Evolutionary conservation across 2,329 filamentous ascomycete species (phyloP).

Genomic region (Colletotrichum coccodes): DNA sequence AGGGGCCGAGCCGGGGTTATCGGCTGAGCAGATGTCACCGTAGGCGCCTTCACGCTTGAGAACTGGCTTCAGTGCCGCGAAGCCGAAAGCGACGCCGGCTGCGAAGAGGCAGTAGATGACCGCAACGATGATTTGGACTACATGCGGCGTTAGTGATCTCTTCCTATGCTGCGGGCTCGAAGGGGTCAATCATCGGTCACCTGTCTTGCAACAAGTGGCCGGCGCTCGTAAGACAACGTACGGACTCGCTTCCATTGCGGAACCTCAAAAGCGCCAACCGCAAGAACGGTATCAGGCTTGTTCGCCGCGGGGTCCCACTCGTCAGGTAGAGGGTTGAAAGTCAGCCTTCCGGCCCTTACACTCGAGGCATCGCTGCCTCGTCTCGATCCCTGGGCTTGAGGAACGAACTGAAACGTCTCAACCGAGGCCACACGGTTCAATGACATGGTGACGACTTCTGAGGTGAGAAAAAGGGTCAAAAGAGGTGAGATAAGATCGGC

Average conservation of each 20-base stretch:
- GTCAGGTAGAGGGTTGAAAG: constrained; percentile 65
- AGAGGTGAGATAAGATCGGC: not conserved
- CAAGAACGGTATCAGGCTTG: constrained; percentile 53
- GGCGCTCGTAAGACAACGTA: constrained; percentile 44
- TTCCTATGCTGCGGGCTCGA: not conserved
- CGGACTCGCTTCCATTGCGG: constrained; percentile 63
- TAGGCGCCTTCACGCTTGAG: constrained; percentile 80
- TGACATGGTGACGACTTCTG: constrained; percentile 52
- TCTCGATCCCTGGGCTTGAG: constrained; percentile 49
- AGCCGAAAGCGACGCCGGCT: constrained; percentile 83
- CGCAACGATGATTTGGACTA: constrained; percentile 50
- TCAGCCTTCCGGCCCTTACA: constrained; percentile 58
- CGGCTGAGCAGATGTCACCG: constrained; percentile 65
- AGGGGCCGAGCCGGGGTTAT: constrained; percentile 34
- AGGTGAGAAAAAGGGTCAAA: not conserved
- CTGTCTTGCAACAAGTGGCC: not conserved
- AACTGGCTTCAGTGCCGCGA: constrained; percentile 85
- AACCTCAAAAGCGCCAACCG: constrained; percentile 64
- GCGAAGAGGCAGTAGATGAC: constrained; percentile 50
- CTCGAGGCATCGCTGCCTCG: constrained; percentile 57
- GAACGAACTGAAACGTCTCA: constrained; percentile 59
- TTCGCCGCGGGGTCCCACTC: constrained; percentile 57
- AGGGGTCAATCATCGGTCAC: not conserved
- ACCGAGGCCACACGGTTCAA: constrained; percentile 63
- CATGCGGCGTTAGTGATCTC: not conserved